Evolutionary conservation across 2,329 filamentous ascomycete species (phyloP).

Genomic region (Apiospora kogelbergensis): DNA sequence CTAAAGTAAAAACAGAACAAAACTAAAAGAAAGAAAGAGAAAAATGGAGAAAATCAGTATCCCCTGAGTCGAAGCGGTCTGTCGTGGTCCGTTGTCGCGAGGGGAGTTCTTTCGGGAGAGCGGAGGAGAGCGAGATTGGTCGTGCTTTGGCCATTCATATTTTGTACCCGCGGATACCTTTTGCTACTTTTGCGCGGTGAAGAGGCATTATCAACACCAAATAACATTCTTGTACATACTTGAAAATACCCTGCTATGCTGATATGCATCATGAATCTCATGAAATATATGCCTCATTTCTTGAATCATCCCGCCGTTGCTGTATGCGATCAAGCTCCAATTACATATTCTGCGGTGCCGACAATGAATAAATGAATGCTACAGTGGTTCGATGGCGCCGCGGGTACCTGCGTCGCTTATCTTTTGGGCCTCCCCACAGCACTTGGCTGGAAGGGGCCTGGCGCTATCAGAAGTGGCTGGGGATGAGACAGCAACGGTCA

Average conservation of each 20-base stretch:
- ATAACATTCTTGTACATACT: neutral
- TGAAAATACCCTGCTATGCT: neutral
- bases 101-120: neutral
- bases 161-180: neutral
- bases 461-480: slow-evolving; percentile 10
- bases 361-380: no score
- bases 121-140: neutral
- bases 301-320: neutral
- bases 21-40: neutral
- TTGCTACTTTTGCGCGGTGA: neutral
- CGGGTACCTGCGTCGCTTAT: slow-evolving; percentile 10
- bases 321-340: no score
- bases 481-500: neutral
- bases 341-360: no score
- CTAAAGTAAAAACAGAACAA: neutral
- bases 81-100: neutral
- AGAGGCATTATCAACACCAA: neutral
- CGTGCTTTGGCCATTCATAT: neutral
- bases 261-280: neutral
- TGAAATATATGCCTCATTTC: neutral
- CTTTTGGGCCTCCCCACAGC: neutral
- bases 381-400: neutral
- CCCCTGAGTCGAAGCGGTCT: neutral
- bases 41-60: neutral
- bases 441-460: neutral